Base-by-base conservation (phyloP, 225 moss, liverwort and hornwort genomes). In the Climacium dendroides region DNA sequence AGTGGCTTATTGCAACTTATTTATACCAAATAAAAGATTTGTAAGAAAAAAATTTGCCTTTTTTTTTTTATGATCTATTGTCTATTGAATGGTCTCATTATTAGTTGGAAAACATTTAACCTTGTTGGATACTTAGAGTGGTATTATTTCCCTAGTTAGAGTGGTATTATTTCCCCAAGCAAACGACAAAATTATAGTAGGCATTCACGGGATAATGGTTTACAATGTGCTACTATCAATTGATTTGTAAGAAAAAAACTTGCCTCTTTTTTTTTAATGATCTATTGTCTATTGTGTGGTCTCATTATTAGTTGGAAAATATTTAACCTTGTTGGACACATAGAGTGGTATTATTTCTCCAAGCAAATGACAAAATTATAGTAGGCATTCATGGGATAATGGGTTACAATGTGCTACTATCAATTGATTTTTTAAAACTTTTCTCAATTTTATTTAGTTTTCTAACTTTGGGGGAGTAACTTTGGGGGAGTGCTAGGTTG, bases 171-270 rank as follows among this genome's bases (percentile, higher is more conserved):
- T 9, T 75, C 1, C 3, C 7, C 8, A 11, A 32, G 0, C 2
- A 20, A 74, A 22, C 0, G 0, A 20, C 6, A 50, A 32, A 30
- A 30, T 7, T 11, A 16, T 19, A 6, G 15, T 15, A 41, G 9
- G 41, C 25, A 69, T 8, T 41, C 2, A 16, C 0, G 0, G 4
- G 19, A 52, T 15, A 35, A 35, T 35, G 0, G 3, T 0, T 0
- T 34, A 3, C 13, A 75, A 23, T 7, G 0, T 13, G 5, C 14
- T 35, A 15, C 8, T 8, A 35, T 34, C 5, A 52, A 48, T 23
- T 52, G 3, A 13, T 73, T 74, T 70, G 7, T 1, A 6, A 6
- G 1, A 12, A 47, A 7, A 11, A n/a, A 26, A 41, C 2, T 13
- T 19, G 8, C 14, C 5, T 54, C 29, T 22, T 55, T 39, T 9